Evolutionary conservation across 2,329 filamentous ascomycete genomes (phyloP).

Genomic region (Aspergillus sp.): DNA sequence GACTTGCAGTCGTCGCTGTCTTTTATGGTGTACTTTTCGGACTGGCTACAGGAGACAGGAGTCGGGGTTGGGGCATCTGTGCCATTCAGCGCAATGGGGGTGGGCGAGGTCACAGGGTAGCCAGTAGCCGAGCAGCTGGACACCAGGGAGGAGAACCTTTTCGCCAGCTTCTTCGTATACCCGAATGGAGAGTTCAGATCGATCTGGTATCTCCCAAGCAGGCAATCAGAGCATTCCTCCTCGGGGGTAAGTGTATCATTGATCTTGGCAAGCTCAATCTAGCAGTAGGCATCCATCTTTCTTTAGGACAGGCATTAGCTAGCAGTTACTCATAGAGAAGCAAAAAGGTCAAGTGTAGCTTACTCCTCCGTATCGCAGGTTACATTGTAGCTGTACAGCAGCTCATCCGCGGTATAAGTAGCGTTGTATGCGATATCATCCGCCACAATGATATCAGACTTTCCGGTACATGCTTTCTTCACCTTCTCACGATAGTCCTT

Average conservation of each 20-base stretch:
- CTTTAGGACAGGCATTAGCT: too few species aligned
- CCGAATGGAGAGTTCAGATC: constrained; percentile 18
- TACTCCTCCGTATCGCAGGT: too few species aligned
- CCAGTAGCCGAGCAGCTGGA: constrained; percentile 10
- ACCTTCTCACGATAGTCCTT: too few species aligned
- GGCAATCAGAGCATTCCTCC: constrained; percentile 14
- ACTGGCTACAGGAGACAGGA: not conserved
- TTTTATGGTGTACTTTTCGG: constrained; percentile 1
- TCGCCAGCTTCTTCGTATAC: constrained; percentile 13
- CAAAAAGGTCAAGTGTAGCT: too few species aligned
- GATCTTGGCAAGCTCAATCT: too few species aligned
- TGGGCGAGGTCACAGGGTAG: constrained; percentile 13
- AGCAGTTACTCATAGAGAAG: too few species aligned
- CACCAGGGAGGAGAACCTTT: not conserved
- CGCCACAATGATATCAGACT: too few species aligned
- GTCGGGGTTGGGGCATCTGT: not conserved
- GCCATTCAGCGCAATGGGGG: not conserved
- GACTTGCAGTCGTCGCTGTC: not conserved
- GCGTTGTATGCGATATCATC: too few species aligned
- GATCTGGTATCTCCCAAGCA: constrained; percentile 10
- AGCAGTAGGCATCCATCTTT: too few species aligned
- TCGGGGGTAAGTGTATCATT: not conserved
- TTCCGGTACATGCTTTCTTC: too few species aligned
- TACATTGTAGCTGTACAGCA: too few species aligned
- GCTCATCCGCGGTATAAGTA: too few species aligned